Percentiles rank a stretch among this genome's conserved stretches.
Evolutionary conservation across 2,329 filamentous ascomycete species (phyloP).

Genomic region (Botryotinia globosa): DNA sequence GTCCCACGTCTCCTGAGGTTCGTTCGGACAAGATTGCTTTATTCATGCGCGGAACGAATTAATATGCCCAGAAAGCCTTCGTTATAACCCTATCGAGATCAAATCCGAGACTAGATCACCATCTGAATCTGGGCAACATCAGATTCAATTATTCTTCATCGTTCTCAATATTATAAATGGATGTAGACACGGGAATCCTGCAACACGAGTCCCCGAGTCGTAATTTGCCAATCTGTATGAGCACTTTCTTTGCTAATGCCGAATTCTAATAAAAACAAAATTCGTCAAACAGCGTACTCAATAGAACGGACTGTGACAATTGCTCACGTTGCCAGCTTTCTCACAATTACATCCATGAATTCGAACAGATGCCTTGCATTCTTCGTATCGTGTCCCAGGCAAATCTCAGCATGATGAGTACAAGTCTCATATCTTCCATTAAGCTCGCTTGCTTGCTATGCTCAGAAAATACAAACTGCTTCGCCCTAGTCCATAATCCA

Average conservation of each 20-base stretch:
- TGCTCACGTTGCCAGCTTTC: neutral
- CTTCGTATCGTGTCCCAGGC: neutral
- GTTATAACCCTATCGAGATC: fast-evolving
- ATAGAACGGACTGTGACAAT: neutral
- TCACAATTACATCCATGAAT: neutral
- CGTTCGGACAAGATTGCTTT: neutral
- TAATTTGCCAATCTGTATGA: no score
- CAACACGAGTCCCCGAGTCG: no score
- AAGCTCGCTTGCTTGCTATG: neutral
- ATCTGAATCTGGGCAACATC: neutral
- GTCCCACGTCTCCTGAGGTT: neutral
- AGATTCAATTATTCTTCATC: neutral
- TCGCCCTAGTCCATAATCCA: neutral
- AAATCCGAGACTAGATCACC: neutral
- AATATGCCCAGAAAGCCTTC: neutral
- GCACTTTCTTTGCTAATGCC: neutral
- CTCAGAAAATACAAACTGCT: neutral
- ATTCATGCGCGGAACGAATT: neutral
- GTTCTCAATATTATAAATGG: neutral
- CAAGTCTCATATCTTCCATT: neutral
- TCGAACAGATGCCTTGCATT: neutral
- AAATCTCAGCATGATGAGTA: neutral
- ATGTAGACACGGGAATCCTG: no score
- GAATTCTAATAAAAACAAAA: neutral
- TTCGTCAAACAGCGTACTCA: neutral